Percentiles rank a stretch among this genome's conserved stretches.
Conservation (phyloP, 2,329 filamentous ascomycete genomes). For the Fusarium devonianum region DNA sequence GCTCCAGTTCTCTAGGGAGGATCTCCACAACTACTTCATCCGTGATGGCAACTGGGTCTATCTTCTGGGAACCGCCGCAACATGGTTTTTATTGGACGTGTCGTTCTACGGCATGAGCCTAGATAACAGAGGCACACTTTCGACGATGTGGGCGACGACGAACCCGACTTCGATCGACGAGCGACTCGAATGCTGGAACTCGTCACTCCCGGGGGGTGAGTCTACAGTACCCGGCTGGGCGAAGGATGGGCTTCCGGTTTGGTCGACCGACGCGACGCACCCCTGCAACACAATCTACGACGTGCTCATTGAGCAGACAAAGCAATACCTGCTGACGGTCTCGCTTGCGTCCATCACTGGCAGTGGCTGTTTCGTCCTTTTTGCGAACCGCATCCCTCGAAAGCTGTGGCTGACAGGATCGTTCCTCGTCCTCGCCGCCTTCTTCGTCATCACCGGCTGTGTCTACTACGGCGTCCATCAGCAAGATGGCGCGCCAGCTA, state of each 20-base stretch:
- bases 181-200: constrained; percentile 57
- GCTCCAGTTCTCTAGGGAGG: constrained; percentile 57
- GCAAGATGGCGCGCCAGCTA: constrained; percentile 51
- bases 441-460: constrained; percentile 58
- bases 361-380: constrained; percentile 56
- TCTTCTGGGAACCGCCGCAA: constrained; percentile 52
- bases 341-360: constrained; percentile 60
- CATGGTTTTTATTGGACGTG: constrained; percentile 63
- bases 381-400: constrained; percentile 57
- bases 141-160: constrained; percentile 50
- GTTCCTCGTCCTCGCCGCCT: constrained; percentile 54
- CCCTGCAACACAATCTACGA: constrained; percentile 62
- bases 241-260: constrained; percentile 51
- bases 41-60: constrained; percentile 48
- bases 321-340: constrained; percentile 61
- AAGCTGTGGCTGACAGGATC: constrained; percentile 58
- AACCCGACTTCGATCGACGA: constrained; percentile 45
- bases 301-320: constrained; percentile 59
- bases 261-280: constrained; percentile 58
- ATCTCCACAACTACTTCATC: constrained; percentile 61
- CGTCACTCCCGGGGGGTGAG: constrained; percentile 51
- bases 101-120: constrained; percentile 62
- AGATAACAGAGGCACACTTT: constrained; percentile 50
- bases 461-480: constrained; percentile 58
- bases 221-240: constrained; percentile 55